phyloP scores from a whole-genome alignment of 1,284 basidiomycete species.

The Austroboletus niveus region DNA sequence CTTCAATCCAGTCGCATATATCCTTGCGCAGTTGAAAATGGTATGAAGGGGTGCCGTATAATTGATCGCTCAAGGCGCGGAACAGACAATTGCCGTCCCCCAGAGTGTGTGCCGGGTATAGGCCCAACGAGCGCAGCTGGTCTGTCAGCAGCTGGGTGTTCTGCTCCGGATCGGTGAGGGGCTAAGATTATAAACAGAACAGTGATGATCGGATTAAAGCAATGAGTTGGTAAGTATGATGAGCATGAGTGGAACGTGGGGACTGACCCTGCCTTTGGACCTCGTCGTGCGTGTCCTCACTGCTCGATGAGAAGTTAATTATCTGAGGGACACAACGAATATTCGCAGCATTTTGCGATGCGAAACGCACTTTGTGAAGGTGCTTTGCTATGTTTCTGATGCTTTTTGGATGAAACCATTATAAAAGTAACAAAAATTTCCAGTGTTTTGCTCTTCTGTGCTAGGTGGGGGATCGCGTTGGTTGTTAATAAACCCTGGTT shows the following conservation, averaged over 20 bases:
- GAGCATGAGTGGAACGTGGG: conserved; percentile 27
- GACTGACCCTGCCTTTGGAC: conserved; percentile 56
- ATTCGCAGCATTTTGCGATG: conserved; percentile 24
- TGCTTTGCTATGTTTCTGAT: conserved; percentile 34
- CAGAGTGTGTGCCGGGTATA: conserved; percentile 76
- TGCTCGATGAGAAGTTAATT: conserved; percentile 34
- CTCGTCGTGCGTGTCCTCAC: conserved; percentile 66
- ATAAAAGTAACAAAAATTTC: conserved; percentile 34
- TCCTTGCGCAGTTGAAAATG: conserved; percentile 72
- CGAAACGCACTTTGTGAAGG: conserved; percentile 35
- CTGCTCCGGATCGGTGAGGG: conserved; percentile 60
- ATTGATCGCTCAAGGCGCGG: conserved; percentile 77
- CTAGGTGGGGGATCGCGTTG: conserved; percentile 25
- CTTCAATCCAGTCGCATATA: conserved; percentile 80
- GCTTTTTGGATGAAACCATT: conserved; percentile 37
- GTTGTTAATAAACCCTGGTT: conserved; percentile 37
- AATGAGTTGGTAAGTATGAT: conserved; percentile 16
- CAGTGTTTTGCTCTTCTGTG: conserved; percentile 24
- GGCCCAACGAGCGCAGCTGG: conserved; percentile 70
- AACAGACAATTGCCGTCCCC: conserved; percentile 91
- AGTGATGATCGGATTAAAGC: conserved; percentile 15
- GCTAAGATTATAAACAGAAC: conserved; percentile 33
- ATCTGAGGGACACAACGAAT: conserved; percentile 23
- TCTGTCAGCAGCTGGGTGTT: conserved; percentile 63
- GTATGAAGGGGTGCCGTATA: conserved; percentile 72